Evolutionary conservation across 129 eudicot genomes (phyloP), one percentile per base, ranked within the genome.

Genomic region (Escallonia herrerae): DNA sequence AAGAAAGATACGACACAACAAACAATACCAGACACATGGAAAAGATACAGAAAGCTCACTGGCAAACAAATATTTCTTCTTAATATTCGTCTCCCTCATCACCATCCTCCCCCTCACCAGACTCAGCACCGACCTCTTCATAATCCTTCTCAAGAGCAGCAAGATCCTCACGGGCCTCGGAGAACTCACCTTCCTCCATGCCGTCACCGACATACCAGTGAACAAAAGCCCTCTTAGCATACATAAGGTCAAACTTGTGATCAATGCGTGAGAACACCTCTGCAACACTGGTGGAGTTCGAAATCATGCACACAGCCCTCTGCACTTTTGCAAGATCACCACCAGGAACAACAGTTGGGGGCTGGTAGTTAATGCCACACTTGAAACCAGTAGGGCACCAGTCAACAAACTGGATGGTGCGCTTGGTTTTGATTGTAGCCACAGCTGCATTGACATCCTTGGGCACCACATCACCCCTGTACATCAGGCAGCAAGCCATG

Each of bases 401-500:
- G 65, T 69, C 65, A 38, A 69, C 74, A 69, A 69, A 69, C 49
- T 69, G 74, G 41, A 66, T 58, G 9, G 71, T 66, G 53, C 71
- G 62, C 40, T 66, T 66, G 4, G 71, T 66, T 40, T 45, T 58
- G 49, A 69, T 69, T 2, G 74, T 69, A 57, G 65, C 74, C 51
- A 69, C 74, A 39, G 65, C 74, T 8, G 74, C 74, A 59, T 69
- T 69, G 33, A 69, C 74, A 48, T 69, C 74, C 47, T 69, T 69
- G 37, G 74, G 74, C n/a, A 69, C 74, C n/a, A 57, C 74, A 37
- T 69, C 74, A 11, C 74, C 74, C 37, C 65, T 58, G 64, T 57
- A 69, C 74, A 69, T 69, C 58, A 70, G 41, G 44, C 75, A 70
- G 67, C 67, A 70, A 0, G 75, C 75, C 75, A 70, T 70, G 63